A percentile compares a stretch with the other conserved stretches of the same genome.
phyloP scores from a whole-genome alignment of 2,329 filamentous ascomycete genomes.

The Coleophoma cylindrospora region DNA sequence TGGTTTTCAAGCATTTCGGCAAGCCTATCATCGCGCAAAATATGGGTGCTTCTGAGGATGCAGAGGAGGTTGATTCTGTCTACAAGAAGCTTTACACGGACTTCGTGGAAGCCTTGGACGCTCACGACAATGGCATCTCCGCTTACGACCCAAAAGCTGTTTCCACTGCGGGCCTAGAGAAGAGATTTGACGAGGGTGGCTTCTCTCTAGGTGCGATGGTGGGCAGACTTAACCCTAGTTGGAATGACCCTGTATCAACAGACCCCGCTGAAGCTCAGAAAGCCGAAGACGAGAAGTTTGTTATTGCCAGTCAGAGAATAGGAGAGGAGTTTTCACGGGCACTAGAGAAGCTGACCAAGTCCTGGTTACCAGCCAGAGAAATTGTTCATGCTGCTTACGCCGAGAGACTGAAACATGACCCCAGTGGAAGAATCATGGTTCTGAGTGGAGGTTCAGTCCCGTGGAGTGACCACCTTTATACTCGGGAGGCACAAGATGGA shows the following conservation, averaged over 20 bases:
- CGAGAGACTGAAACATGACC: constrained; percentile 61
- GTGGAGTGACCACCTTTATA: constrained; percentile 96
- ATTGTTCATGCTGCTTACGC: constrained; percentile 74
- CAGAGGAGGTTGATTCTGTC: constrained; percentile 66
- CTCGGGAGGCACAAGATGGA: constrained; percentile 62
- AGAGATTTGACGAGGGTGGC: constrained; percentile 76
- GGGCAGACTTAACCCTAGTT: constrained; percentile 71
- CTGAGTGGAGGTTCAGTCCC: constrained; percentile 74
- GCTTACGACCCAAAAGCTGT: constrained; percentile 70
- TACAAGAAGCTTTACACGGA: constrained; percentile 87
- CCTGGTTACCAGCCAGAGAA: constrained; percentile 84
- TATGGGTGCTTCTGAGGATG: constrained; percentile 55
- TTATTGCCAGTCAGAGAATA: constrained; percentile 72
- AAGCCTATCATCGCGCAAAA: constrained; percentile 71
- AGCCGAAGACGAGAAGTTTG: constrained; percentile 78
- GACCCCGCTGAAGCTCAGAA: constrained; percentile 58
- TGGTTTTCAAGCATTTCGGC: constrained; percentile 96
- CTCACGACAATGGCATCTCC: constrained; percentile 93
- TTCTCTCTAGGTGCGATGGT: constrained; percentile 85
- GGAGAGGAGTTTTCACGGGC: constrained; percentile 84
- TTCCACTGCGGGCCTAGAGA: constrained; percentile 66
- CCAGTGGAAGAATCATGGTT: constrained; percentile 75
- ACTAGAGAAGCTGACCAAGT: constrained; percentile 66
- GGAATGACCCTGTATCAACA: constrained; percentile 60
- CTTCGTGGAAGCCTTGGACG: constrained; percentile 94